phyloP scores from a whole-genome alignment of 2,329 filamentous ascomycete genomes.

The Fusarium nygamai region DNA sequence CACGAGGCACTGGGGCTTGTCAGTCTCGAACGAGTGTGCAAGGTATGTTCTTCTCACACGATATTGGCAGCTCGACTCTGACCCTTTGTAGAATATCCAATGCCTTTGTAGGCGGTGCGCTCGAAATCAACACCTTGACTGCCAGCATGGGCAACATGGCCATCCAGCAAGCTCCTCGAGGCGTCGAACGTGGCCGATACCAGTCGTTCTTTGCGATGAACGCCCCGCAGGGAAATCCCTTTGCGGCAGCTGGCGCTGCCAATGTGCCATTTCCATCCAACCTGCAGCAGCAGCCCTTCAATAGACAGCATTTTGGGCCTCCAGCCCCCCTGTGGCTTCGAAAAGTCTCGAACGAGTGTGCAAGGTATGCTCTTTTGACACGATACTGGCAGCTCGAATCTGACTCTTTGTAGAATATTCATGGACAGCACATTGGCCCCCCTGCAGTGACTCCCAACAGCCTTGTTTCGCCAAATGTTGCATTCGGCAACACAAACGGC shows the following conservation, averaged over 20 bases:
- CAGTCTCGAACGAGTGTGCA: neutral
- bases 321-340: no score
- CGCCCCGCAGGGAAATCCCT: conserved; percentile 24
- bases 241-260: conserved; percentile 12
- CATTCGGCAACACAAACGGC: neutral
- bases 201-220: conserved; percentile 40
- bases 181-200: neutral
- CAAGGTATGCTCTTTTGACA: neutral
- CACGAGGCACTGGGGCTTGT: neutral
- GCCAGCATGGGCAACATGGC: conserved; percentile 29
- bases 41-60: neutral
- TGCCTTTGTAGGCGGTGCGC: neutral
- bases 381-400: neutral
- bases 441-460: neutral
- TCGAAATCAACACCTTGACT: neutral
- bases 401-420: neutral
- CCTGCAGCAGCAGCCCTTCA: conserved; percentile 42
- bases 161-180: neutral
- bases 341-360: neutral
- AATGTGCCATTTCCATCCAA: accelerated
- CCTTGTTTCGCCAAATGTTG: neutral
- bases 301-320: neutral
- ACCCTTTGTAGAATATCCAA: neutral
- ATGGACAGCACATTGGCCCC: neutral
- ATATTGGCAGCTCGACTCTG: neutral